Evolutionary conservation across 768 basidiomycete genomes (phyloP), one percentile per base, ranked within the genome.

Genomic region (Boletus vermiculosoides): DNA sequence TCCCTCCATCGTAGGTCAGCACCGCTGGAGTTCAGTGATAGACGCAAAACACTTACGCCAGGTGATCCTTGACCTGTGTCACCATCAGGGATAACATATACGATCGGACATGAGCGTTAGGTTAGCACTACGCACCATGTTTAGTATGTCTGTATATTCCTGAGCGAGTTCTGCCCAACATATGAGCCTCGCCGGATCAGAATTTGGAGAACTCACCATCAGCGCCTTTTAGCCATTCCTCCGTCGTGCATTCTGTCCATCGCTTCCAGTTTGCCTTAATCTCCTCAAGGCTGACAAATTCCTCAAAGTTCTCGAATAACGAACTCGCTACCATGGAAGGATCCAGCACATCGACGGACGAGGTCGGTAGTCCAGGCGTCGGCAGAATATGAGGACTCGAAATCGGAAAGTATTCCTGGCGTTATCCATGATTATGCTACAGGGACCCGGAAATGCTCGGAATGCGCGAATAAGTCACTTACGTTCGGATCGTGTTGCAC

Each of bases 171-270:
- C 71, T 69, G 50, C 36, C 40, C n/a, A 48, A 40, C 40, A 16
- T 8, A 30, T 64, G 25, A 52, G 57, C 33, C 30, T 34, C 5
- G 10, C 45, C 22, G 5, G 15, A 23, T 30, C 41, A 45, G 22
- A 20, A 23, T 39, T 34, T 5, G 25, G 16, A 34, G 31, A 45
- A 53, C 67, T 50, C n/a, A 73, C 70, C 61, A 18, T 73, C 71
- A 20, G 63, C 55, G 20, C 63, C 70, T 50, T 68, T 65, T 23
- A 73, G 22, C 71, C 70, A 71, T 47, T 71, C 70, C 20, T 71
- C 70, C 37, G 45, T 66, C 10, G 70, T 60, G 36, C 70, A 69
- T 13, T 62, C 63, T 39, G 44, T 64, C 71, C 71, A 71, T 50
- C 58, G 61, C 40, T 62, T 69, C 58, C 70, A 65, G 15, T 60